A percentile compares a stretch with the other conserved stretches of the same genome.
These are phyloP conservation scores for Penicillium glabrum DNA, from an alignment of 2,329 filamentous ascomycete species.

Conservation along the genomic window DNA sequence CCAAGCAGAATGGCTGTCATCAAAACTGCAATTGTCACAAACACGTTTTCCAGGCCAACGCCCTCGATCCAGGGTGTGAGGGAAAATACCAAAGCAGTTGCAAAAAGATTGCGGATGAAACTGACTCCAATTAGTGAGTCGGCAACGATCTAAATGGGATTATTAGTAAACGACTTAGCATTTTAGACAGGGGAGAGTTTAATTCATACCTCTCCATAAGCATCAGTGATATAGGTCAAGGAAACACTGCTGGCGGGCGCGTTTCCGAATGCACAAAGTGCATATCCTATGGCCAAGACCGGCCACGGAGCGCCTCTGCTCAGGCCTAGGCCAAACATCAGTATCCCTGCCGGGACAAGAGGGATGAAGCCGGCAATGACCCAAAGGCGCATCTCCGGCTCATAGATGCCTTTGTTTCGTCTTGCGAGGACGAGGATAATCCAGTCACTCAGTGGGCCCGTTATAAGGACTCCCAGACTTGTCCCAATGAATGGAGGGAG, in stretches of 20 bases:
- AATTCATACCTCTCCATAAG: constrained; percentile 27
- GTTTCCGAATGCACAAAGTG: constrained; percentile 18
- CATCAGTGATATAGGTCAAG: constrained; percentile 30
- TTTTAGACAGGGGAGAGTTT: background rate
- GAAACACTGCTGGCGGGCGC: constrained; percentile 23
- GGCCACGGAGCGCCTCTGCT: constrained; percentile 23
- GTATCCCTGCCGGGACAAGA: constrained; percentile 34
- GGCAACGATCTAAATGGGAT: constrained; percentile 42
- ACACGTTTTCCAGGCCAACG: constrained; percentile 42
- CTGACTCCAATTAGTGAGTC: constrained; percentile 49
- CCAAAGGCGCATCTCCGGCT: constrained; percentile 49
- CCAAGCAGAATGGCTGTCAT: constrained; percentile 21
- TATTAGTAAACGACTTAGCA: background rate
- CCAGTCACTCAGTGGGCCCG: constrained; percentile 38
- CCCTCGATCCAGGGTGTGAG: constrained; percentile 40
- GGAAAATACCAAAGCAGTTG: constrained; percentile 47
- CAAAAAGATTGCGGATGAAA: constrained; percentile 46
- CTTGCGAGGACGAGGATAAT: constrained; percentile 36
- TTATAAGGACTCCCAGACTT: constrained; percentile 31
- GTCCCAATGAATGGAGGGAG: constrained; percentile 43
- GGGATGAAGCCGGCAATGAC: constrained; percentile 21
- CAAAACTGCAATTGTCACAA: constrained; percentile 40
- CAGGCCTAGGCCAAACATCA: constrained; percentile 42
- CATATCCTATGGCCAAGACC: constrained; percentile 13
- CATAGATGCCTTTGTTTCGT: constrained; percentile 42